Conservation (phyloP, 2,329 filamentous ascomycete genomes). For the Aciculosporium take region DNA sequence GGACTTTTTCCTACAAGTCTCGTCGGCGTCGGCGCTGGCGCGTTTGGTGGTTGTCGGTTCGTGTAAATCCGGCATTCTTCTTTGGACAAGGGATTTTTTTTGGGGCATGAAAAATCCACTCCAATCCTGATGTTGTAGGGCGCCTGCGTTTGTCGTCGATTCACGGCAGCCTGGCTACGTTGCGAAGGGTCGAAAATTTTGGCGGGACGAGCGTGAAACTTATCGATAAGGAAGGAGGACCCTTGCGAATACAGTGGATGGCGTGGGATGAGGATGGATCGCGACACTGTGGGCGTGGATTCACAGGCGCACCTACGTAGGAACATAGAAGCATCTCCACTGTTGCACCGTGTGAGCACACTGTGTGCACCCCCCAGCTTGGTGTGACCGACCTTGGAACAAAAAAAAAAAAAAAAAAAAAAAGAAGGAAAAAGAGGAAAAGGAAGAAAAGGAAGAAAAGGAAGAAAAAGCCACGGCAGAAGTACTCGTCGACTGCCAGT, state of each 20-base stretch:
- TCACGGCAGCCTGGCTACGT: too few species aligned
- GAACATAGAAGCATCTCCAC: too few species aligned
- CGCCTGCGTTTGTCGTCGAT: background rate
- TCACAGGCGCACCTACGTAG: too few species aligned
- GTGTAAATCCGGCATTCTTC: conserved; percentile 23
- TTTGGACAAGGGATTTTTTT: background rate
- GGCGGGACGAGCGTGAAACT: conserved; percentile 10
- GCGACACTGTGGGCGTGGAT: too few species aligned
- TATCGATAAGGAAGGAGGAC: conserved; percentile 19
- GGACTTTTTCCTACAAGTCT: conserved; percentile 28
- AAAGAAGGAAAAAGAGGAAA: conserved; percentile 2
- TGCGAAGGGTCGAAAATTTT: conserved; percentile 11
- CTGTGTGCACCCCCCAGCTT: conserved; percentile 3
- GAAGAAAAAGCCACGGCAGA: conserved; percentile 2
- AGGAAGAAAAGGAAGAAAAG: background rate
- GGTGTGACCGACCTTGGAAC: too few species aligned
- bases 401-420: conserved; percentile 1
- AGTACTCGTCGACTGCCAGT: background rate
- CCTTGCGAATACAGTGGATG: background rate
- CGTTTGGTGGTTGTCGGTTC: conserved; percentile 27
- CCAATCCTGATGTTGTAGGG: background rate
- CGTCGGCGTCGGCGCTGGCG: conserved; percentile 29
- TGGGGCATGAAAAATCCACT: too few species aligned
- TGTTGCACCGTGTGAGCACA: conserved; percentile 1
- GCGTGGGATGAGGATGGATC: too few species aligned